Evolutionary conservation across 305 asterid genomes (phyloP).

Genomic region (Solanum hybrid): DNA sequence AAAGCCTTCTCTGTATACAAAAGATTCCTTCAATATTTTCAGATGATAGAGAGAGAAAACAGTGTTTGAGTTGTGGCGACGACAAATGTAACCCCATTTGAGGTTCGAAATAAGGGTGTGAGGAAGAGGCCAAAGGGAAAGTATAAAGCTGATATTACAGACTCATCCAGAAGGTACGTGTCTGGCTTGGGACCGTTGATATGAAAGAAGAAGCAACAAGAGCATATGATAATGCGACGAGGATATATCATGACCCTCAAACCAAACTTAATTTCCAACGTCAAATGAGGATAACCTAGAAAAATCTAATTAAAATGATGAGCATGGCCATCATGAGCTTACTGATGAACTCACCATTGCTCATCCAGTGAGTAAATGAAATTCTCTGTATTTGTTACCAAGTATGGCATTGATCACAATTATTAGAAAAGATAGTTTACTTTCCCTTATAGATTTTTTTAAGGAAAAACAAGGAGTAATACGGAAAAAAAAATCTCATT

Average conservation of each 20-base stretch:
- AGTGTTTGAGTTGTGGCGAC: no score
- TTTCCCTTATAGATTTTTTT: background rate
- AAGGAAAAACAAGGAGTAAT: no score
- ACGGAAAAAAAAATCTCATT: background rate
- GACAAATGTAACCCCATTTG: no score
- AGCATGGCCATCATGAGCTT: background rate
- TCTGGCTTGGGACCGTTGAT: conserved; percentile 26
- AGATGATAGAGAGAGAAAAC: no score
- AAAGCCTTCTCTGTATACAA: no score
- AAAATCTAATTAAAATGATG: no score
- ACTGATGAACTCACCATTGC: background rate
- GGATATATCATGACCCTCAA: background rate
- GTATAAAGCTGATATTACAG: conserved; percentile 23
- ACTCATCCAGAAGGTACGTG: conserved; percentile 12
- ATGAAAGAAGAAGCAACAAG: conserved; percentile 25
- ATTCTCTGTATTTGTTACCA: no score
- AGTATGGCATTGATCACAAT: no score
- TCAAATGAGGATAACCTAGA: no score
- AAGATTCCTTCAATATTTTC: no score
- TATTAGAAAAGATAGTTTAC: no score
- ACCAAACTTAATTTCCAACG: background rate
- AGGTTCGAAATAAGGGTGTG: conserved; percentile 14
- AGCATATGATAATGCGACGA: conserved; percentile 20
- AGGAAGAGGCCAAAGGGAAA: conserved; percentile 26
- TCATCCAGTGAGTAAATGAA: background rate